Conservation (phyloP, 306 rosid species). For the Quercus ilex region DNA sequence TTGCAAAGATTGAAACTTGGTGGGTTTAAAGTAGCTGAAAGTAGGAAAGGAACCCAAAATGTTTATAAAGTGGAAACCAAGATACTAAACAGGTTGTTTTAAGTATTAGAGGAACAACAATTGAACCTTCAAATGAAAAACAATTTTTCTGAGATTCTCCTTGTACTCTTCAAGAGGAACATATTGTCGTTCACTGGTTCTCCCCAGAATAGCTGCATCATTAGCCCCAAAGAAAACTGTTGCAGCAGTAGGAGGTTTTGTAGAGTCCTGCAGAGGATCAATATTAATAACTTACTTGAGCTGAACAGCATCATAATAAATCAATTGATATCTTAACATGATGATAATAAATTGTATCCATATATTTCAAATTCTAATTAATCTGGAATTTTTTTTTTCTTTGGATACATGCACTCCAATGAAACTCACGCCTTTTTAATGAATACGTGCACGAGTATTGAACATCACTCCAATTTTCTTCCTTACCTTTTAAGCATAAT, state of each 20-base stretch:
- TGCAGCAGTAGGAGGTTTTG: slow-evolving; percentile 57
- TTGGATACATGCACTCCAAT: too few relatives aligned
- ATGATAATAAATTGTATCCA: too few relatives aligned
- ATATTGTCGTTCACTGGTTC: slow-evolving; percentile 65
- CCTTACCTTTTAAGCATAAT: too few relatives aligned
- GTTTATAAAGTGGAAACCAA: not conserved
- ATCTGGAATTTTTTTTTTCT: too few relatives aligned
- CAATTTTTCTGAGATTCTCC: slow-evolving; percentile 64
- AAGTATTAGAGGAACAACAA: slow-evolving; percentile 8
- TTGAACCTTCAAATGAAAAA: slow-evolving; percentile 71
- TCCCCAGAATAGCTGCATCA: slow-evolving; percentile 75
- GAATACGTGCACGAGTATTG: too few relatives aligned
- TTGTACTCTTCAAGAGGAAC: slow-evolving; percentile 79
- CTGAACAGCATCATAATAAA: not conserved
- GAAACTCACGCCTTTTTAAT: too few relatives aligned
- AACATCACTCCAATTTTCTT: too few relatives aligned
- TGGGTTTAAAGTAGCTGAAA: not conserved
- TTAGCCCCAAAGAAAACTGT: slow-evolving; percentile 93
- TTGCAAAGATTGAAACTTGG: not conserved
- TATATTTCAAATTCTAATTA: too few relatives aligned
- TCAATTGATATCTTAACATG: too few relatives aligned
- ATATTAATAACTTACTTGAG: not conserved
- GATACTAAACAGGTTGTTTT: not conserved
- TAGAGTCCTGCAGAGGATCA: slow-evolving; percentile 43
- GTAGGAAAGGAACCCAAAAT: not conserved